A percentile compares a stretch with the other conserved stretches of the same genome.
Evolutionary conservation across 2,329 filamentous ascomycete genomes (phyloP).

Genomic region (Onygenales sp.): DNA sequence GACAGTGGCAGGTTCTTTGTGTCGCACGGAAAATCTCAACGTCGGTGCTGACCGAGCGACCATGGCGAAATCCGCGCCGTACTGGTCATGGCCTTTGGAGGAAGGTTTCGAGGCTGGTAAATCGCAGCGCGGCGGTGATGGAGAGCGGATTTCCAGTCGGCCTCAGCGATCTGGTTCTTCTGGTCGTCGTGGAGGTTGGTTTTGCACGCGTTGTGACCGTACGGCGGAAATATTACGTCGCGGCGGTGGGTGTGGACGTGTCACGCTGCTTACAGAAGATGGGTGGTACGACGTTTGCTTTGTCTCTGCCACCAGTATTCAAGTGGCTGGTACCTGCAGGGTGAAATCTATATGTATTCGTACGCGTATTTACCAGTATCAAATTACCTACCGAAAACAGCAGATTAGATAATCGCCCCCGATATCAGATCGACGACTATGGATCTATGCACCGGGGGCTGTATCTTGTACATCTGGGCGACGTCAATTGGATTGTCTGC

Average conservation of each 20-base stretch:
- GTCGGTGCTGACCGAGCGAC: constrained; percentile 25
- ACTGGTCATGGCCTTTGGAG: constrained; percentile 3
- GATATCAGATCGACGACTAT: too few species aligned
- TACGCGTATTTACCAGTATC: too few species aligned
- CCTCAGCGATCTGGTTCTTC: neutral
- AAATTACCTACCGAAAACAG: too few species aligned
- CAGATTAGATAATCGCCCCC: too few species aligned
- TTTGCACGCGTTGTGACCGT: neutral
- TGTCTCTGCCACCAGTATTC: too few species aligned
- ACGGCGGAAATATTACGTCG: neutral
- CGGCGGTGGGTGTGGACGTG: neutral
- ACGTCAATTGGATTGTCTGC: too few species aligned
- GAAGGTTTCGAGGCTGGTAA: neutral
- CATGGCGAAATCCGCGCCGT: constrained; percentile 14
- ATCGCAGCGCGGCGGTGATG: neutral
- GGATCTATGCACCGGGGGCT: too few species aligned
- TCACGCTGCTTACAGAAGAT: neutral
- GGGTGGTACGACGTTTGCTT: neutral
- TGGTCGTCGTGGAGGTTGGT: neutral
- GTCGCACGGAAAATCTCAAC: constrained; percentile 24
- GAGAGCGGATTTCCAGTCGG: neutral
- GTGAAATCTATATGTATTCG: too few species aligned
- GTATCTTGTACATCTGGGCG: too few species aligned
- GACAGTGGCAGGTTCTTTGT: constrained; percentile 15
- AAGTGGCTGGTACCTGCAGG: too few species aligned